Evolutionary conservation across 2,329 filamentous ascomycete species (phyloP), one percentile per base, ranked within the genome.

Genomic region (Claviceps paspali): DNA sequence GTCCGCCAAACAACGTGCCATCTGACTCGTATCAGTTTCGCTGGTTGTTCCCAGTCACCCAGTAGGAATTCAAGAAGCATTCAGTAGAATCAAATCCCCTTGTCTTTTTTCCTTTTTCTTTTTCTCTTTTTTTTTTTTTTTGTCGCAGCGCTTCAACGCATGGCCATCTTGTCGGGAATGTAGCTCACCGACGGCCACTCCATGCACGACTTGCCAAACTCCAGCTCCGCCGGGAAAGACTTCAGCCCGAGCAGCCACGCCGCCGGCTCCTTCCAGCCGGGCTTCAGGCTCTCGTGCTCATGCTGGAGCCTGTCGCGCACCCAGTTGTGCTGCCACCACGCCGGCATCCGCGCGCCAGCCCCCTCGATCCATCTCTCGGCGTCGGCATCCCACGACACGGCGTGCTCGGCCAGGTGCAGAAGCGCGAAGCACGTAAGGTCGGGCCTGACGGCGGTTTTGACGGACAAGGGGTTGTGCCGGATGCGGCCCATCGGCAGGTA

Each of bases 261-360:
- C 2, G 30, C 30, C 17, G 30, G 30, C n/a, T 32, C 30, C 10
- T 32, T 32, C 30, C 30, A 32, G 6, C 30, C 30, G 8, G 30
- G 30, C 30, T 32, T 32, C 30, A 32, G 19, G 14, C 30, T 32
- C 30, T 32, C 30, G 18, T 32, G 30, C 19, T 32, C 30, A 22
- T 32, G 30, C 30, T 32, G 30, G 2, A 32, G 30, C 19, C 30
- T 32, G 11, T 32, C 30, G 5, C 30, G 18, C 10, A 32, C 30
- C 30, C 19, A 32, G 14, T 22, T 22, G 30, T 32, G 30, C 30
- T 32, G 30, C 30, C 30, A 32, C 30, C 30, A 32, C 18, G 17
- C 18, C 17, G 30, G 30, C 30, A 32, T 32, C 11, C 4, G 11
- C 10, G 29, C 29, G 17, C 29, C 29, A 15, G 29, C 3, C 6